Percentiles rank a stretch among this genome's conserved stretches.
These are phyloP conservation scores for Ophiosphaerella narmari DNA, from an alignment of 2,329 filamentous ascomycete species.

Conservation along the genomic window DNA sequence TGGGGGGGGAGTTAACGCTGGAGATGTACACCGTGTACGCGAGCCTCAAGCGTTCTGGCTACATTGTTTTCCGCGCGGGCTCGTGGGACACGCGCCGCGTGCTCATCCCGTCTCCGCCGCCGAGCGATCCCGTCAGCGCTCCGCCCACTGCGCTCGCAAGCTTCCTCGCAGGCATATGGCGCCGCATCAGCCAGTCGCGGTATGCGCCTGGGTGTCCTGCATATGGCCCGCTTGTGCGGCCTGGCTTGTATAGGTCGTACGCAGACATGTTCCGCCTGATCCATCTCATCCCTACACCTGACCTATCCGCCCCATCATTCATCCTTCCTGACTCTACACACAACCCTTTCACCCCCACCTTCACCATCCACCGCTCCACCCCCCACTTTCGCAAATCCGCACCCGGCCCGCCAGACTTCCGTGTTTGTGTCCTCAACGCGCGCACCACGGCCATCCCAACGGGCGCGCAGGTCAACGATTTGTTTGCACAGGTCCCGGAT, in stretches of 20 bases:
- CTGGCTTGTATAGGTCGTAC: slow-evolving; percentile 61
- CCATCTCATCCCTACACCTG: slow-evolving; percentile 72
- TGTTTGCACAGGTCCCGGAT: slow-evolving; percentile 76
- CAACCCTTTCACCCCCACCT: slow-evolving; percentile 73
- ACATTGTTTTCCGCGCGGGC: slow-evolving; percentile 75
- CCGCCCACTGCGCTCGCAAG: slow-evolving; percentile 34
- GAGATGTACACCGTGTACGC: slow-evolving; percentile 89
- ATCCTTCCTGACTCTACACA: slow-evolving; percentile 34
- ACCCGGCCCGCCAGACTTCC: slow-evolving; percentile 80
- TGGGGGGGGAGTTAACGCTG: slow-evolving; percentile 60
- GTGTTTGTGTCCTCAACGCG: slow-evolving; percentile 80
- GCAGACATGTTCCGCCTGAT: slow-evolving; percentile 76
- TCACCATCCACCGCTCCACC: slow-evolving; percentile 79
- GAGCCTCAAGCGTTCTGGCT: slow-evolving; percentile 80
- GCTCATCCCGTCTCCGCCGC: slow-evolving; percentile 11
- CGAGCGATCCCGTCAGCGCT: slow-evolving; percentile 7
- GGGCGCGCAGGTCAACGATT: slow-evolving; percentile 68
- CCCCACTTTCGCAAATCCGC: slow-evolving; percentile 73
- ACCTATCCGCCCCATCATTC: slow-evolving; percentile 52
- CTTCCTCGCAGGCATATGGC: slow-evolving; percentile 44
- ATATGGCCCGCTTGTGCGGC: slow-evolving; percentile 56
- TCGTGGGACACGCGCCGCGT: slow-evolving; percentile 45
- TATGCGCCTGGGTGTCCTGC: slow-evolving; percentile 27
- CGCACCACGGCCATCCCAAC: slow-evolving; percentile 73
- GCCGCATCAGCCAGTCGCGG: slow-evolving; percentile 29